Conservation (phyloP, 768 basidiomycete genomes). For the Stropharia rugosoannulata region DNA sequence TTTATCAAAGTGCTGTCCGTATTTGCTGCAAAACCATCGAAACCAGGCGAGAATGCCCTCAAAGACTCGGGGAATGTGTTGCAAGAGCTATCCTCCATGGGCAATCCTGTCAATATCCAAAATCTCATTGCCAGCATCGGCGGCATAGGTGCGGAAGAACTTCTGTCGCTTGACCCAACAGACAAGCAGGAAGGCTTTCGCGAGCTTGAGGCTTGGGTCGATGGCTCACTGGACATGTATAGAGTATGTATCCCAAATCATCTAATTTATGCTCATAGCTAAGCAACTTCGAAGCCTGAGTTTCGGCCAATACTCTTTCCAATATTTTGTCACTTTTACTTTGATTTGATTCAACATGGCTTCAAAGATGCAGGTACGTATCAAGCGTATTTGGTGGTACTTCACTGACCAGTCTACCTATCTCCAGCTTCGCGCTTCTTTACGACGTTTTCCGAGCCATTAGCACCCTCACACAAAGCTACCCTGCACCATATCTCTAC, state of each 20-base stretch:
- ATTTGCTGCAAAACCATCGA: conserved; percentile 66
- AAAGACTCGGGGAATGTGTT: conserved; percentile 66
- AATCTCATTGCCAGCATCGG: conserved; percentile 76
- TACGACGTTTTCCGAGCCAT: conserved; percentile 62
- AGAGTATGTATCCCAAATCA: conserved; percentile 46
- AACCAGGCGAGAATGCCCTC: conserved; percentile 67
- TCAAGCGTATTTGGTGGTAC: neutral
- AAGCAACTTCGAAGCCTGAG: conserved; percentile 63
- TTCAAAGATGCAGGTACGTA: conserved; percentile 85
- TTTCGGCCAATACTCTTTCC: conserved; percentile 93
- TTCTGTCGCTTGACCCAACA: conserved; percentile 76
- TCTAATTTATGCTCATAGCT: neutral
- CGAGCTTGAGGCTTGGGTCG: conserved; percentile 86
- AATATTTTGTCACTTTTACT: conserved; percentile 95
- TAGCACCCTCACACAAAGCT: conserved; percentile 63
- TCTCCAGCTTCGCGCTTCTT: conserved; percentile 72
- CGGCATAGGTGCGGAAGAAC: conserved; percentile 79
- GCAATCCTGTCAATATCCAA: conserved; percentile 71
- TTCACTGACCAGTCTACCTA: conserved; percentile 8
- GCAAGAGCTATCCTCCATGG: conserved; percentile 67
- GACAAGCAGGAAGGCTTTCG: conserved; percentile 86
- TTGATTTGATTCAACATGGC: conserved; percentile 89
- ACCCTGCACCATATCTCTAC: conserved; percentile 79
- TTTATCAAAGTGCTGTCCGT: conserved; percentile 58
- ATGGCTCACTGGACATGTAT: conserved; percentile 91